Evolutionary conservation across 441 rosid species (phyloP), one percentile per base, ranked within the genome.

Genomic region (Populus hybrid): DNA sequence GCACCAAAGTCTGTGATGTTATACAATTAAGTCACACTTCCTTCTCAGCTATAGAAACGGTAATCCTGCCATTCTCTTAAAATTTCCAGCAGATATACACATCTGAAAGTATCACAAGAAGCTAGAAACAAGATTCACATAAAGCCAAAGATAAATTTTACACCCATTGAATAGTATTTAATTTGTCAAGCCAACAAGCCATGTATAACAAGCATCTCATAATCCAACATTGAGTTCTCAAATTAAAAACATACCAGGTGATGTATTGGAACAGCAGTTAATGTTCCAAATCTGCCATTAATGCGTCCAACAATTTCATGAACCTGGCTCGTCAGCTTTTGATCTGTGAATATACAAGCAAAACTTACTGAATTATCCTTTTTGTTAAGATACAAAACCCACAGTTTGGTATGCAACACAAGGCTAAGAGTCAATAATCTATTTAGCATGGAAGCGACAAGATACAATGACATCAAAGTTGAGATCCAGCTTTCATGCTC

Each of bases 281-380:
- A 84, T 63, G 99, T 87, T 82, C 99, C 99, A 90, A 97, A 97
- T 80, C 99, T 91, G 71, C 99, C 99, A 89, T 97, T 97, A 72
- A 97, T 97, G 79, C 99, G 94, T 71, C 99, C 99, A 76, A 97
- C 99, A 82, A 97, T 97, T 86, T 97, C 99, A 86, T 97, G 99
- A 86, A 97, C 99, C 86, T 97, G 99, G 86, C 99, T 97, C 73
- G 99, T 97, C 72, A 97, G 99, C 81, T 90, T 97, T 87, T 97
- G 99, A 89, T 97, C 99, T 97, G 95, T 64, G 69, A 83, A 72
- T 68, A 71, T 61, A 68, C 76, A 59, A 79, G 53, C 28, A 66
- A 73, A 68, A 64, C 21, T 31, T 35, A 11, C 24, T 10, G 26
- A 11, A 38, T 35, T 42, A 69, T 69, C 56, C 9, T 69, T 24